These are phyloP conservation scores for Combretum micranthum DNA, from an alignment of 345 rosid species.

Conservation along the genomic window DNA sequence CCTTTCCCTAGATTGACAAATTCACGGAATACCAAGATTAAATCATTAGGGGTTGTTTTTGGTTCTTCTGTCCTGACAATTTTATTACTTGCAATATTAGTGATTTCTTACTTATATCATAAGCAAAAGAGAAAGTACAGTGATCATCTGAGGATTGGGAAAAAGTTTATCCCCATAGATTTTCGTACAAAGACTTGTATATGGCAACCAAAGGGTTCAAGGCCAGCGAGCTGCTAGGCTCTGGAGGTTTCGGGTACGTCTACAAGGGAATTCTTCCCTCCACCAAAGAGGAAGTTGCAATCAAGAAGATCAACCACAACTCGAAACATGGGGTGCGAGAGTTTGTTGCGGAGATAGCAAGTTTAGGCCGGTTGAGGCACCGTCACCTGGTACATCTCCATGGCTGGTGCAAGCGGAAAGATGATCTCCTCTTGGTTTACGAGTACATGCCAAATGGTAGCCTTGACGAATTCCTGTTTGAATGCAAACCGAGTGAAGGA, in stretches of 20 bases:
- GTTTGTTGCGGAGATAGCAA: constrained; percentile 38
- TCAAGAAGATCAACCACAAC: constrained; percentile 57
- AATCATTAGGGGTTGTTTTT: constrained; percentile 23
- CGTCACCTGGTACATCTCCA: constrained; percentile 44
- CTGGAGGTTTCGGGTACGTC: constrained; percentile 59
- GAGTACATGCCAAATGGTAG: constrained; percentile 56
- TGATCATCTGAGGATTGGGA: constrained; percentile 65
- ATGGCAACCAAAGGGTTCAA: constrained; percentile 55
- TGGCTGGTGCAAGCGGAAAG: constrained; percentile 51
- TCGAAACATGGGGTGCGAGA: constrained; percentile 58
- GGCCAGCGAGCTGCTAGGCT: constrained; percentile 45
- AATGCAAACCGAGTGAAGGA: constrained; percentile 10
- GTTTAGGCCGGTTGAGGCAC: constrained; percentile 40
- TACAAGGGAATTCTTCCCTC: constrained; percentile 46
- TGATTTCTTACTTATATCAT: constrained; percentile 17
- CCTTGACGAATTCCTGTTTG: constrained; percentile 35
- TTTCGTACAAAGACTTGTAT: constrained; percentile 48
- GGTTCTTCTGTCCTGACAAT: constrained; percentile 27
- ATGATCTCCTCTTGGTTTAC: constrained; percentile 46
- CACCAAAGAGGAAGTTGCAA: constrained; percentile 42
- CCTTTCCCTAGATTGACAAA: constrained; percentile 44
- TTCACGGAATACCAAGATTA: constrained; percentile 18
- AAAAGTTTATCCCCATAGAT: constrained; percentile 47
- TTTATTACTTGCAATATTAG: constrained; percentile 13
- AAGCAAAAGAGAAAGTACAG: constrained; percentile 33